phyloP scores from a whole-genome alignment of 345 rosid genomes.

The Litchi chinensis region DNA sequence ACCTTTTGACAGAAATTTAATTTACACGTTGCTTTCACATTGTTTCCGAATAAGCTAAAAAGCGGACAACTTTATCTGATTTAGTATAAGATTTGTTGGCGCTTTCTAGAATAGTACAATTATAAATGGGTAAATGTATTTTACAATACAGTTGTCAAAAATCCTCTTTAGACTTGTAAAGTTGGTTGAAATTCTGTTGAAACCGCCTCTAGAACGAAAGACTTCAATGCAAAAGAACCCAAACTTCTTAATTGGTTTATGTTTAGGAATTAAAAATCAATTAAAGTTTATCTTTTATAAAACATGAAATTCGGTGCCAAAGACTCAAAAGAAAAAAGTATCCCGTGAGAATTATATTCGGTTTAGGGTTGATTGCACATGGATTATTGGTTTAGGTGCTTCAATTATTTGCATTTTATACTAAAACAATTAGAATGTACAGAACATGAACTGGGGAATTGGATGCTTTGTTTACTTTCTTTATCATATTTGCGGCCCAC shows the following conservation, averaged over 20 bases:
- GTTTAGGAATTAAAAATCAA: no score
- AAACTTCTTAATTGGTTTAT: no score
- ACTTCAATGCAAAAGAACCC: background rate
- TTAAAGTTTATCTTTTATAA: no score
- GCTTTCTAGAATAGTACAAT: no score
- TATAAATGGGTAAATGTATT: no score
- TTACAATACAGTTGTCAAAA: no score
- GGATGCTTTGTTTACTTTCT: background rate
- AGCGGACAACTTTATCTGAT: no score
- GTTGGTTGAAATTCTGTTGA: no score
- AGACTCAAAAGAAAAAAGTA: background rate
- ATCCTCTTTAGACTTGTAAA: no score
- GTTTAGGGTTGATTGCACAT: background rate
- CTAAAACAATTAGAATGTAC: background rate
- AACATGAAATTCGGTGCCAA: background rate
- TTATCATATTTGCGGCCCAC: background rate
- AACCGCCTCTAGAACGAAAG: background rate
- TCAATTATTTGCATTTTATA: background rate
- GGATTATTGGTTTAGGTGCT: background rate
- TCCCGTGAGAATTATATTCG: background rate
- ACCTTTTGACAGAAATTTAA: background rate
- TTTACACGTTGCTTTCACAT: background rate
- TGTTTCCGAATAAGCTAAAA: background rate
- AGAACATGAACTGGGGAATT: background rate
- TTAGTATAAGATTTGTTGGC: background rate